Evolutionary conservation across 768 basidiomycete species (phyloP), one percentile per base, ranked within the genome.

Genomic region (Trametes meyenii): DNA sequence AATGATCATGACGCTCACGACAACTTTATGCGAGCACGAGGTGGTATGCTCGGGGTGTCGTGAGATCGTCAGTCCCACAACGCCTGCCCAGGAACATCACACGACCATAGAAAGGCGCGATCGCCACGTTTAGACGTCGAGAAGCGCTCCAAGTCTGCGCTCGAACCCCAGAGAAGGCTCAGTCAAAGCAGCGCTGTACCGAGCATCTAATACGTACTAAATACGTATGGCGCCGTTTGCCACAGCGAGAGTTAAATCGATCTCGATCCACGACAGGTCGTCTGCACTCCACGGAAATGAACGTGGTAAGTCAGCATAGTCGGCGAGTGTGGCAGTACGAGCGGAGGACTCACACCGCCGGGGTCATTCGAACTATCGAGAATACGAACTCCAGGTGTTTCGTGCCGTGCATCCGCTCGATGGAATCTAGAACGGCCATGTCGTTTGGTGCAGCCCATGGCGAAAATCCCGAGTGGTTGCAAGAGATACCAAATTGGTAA

Each of bases 111-210:
- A 38, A 46, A 23, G 7, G 45, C 7, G 23, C 43, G 39, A 17
- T 33, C 43, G 36, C 23, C 5, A 26, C 10, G 36, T 13, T 8
- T 12, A 43, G 35, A 29, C 33, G 45, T 24, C 51, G 44, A 24
- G 39, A n/a, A n/a, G 49, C 49, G 40, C 36, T n/a, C 46, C 52
- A 29, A 19, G 39, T n/a, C 35, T 35, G 38, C 43, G 36, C 52
- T 60, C 44, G 52, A 60, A 53, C 51, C 39, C 44, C 54, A 45
- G 51, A 54, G 59, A 60, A 42, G 24, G 3, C n/a, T 23, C 17
- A 24, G 21, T 38, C 8, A 42, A 40, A 23, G 44, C 21, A 42
- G 38, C 5, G 33, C 5, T 19, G 26, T 17, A 14, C 26, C 1
- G 35, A 5, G 13, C 33, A 14, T 46, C 51, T 36, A n/a, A 42